Evolutionary conservation across 1,284 basidiomycete genomes (phyloP).

Genomic region (Austroboletus novae-zelandiae): DNA sequence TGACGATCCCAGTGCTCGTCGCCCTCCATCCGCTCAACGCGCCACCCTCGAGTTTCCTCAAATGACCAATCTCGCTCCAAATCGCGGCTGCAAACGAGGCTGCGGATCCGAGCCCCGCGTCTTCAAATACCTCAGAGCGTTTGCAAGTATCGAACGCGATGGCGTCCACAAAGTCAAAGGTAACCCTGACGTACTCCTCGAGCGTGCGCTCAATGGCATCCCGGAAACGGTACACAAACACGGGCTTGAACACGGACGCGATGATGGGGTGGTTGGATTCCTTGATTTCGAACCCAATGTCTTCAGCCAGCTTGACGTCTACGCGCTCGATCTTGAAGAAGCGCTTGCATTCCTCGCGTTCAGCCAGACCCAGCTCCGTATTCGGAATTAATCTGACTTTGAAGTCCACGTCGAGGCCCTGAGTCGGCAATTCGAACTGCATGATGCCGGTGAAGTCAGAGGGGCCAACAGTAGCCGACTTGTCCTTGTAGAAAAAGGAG

Average conservation of each 20-base stretch:
- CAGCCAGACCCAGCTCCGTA: conserved; percentile 36
- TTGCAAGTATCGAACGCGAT: conserved; percentile 56
- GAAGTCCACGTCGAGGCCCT: conserved; percentile 65
- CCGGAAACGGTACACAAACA: conserved; percentile 53
- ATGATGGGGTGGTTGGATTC: conserved; percentile 62
- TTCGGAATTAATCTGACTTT: conserved; percentile 61
- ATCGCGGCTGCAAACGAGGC: conserved; percentile 51
- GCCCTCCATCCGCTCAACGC: conserved; percentile 46
- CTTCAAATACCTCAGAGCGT: conserved; percentile 59
- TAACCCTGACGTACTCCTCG: conserved; percentile 48
- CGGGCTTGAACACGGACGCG: conserved; percentile 57
- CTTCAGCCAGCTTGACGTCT: conserved; percentile 48
- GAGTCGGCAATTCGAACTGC: conserved; percentile 56
- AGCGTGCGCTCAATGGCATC: conserved; percentile 56
- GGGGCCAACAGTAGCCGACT: conserved; percentile 49
- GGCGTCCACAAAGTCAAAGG: conserved; percentile 50
- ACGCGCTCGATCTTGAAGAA: conserved; percentile 59
- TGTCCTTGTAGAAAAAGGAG: conserved; percentile 70
- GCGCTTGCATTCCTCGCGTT: conserved; percentile 44
- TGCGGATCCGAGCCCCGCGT: conserved; percentile 52
- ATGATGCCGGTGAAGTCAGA: conserved; percentile 58
- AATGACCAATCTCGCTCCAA: conserved; percentile 62
- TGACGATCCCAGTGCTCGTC: conserved; percentile 61
- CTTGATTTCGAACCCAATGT: conserved; percentile 50
- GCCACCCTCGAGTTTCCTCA: conserved; percentile 41